Base-by-base conservation (phyloP, 164 flowering plant genomes). In the Vitis riparia region DNA sequence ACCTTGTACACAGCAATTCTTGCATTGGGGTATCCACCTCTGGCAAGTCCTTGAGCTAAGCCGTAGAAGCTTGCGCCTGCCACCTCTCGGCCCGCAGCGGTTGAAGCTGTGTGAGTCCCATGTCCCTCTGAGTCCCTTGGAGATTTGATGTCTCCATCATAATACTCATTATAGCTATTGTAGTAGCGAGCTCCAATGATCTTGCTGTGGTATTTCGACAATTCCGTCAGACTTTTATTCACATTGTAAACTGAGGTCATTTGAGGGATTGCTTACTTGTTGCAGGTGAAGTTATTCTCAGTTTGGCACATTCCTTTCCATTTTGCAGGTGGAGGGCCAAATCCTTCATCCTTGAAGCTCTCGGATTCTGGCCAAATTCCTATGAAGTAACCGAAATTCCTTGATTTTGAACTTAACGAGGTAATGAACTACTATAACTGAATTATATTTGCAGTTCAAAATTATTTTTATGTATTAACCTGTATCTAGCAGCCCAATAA, bases 301-400 rank as follows among this genome's bases (percentile, higher is more conserved):
- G 73, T 73, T 16, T 63, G 57, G 69, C 87, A 82, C 16, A 23
- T 58, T 0, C 85, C 87, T 10, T 78, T 84, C 87, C 87, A 84
- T 74, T 80, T 80, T 1, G 76, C 8, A 0, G 85, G 85, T 30
- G 81, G 79, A 60, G 81, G 55, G n/a, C 69, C 23, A n/a, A 82
- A 55, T 14, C 73, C 79, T 50, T 57, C 17, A 63, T 82, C 85
- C 11, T 47, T 65, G 53, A 84, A 84, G 75, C 87, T 82, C 11
- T 62, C 76, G 8, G 83, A 48, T 72, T 84, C 83, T 5, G 79
- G 87, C 85, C 83, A 84, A 52, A 84, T 64, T 69, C 85, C 87
- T 79, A 19, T 14, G 19, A 27, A 62, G 55, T 23, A 23, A 23
- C 27, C 27, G 27, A 23, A 23, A 23, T 23, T 23, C 27, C 27